Evolutionary conservation across 768 basidiomycete genomes (phyloP).

Genomic region (Russula earlei): DNA sequence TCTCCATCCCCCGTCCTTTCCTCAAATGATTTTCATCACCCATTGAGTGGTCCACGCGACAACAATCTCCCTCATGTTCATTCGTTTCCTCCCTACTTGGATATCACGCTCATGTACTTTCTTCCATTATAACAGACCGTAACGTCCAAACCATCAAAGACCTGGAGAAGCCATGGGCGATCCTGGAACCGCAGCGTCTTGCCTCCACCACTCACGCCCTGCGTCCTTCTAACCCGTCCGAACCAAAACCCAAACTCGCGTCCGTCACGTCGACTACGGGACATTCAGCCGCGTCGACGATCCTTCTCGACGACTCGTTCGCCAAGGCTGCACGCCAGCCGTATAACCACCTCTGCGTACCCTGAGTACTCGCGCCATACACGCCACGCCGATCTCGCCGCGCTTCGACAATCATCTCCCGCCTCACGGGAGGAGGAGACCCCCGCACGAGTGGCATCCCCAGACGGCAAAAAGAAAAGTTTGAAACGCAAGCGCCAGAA

Average conservation of each 20-base stretch:
- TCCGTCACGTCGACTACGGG: background rate
- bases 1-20: background rate
- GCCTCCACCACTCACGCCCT: background rate
- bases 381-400: constrained; percentile 33
- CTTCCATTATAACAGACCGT: constrained; percentile 14
- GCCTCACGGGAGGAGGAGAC: background rate
- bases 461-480: background rate
- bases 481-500: background rate
- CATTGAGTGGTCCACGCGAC: constrained; percentile 8
- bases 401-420: constrained; percentile 17
- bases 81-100: too few species aligned
- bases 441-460: background rate
- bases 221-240: background rate
- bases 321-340: constrained; percentile 60
- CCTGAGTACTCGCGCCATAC: constrained; percentile 48
- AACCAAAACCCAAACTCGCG: background rate
- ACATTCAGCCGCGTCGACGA: constrained; percentile 39
- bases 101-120: background rate
- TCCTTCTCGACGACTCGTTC: constrained; percentile 45
- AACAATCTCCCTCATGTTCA: constrained; percentile 22
- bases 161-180: constrained; percentile 57
- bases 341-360: constrained; percentile 71
- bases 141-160: constrained; percentile 63
- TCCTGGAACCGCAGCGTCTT: constrained; percentile 22
- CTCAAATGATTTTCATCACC: background rate